phyloP scores from a whole-genome alignment of 768 basidiomycete species.

The Galerina sulciceps region DNA sequence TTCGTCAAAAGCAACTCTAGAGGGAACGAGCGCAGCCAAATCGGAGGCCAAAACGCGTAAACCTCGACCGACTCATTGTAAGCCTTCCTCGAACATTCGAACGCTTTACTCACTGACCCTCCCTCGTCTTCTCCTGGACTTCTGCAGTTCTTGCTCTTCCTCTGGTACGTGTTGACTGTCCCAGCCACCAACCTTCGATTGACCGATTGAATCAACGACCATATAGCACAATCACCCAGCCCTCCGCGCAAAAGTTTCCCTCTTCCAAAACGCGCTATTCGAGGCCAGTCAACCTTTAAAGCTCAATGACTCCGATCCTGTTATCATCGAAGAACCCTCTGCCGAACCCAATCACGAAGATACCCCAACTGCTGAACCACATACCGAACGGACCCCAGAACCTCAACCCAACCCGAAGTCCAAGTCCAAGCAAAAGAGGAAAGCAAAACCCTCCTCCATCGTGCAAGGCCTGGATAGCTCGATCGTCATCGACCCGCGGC shows the following conservation, averaged over 20 bases:
- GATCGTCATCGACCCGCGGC: conserved; percentile 58
- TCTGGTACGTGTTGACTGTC: conserved; percentile 24
- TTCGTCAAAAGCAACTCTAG: no score
- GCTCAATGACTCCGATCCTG: background rate
- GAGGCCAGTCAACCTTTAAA: background rate
- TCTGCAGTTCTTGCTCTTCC: conserved; percentile 35
- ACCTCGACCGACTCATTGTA: conserved; percentile 36
- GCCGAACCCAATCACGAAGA: background rate
- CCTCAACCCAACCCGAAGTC: background rate
- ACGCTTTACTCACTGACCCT: background rate
- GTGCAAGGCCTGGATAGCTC: conserved; percentile 61
- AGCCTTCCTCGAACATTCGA: background rate
- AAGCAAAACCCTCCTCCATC: conserved; percentile 15
- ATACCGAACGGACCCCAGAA: background rate
- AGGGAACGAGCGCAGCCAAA: no score
- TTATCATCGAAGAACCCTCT: background rate
- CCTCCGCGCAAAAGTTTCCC: conserved; percentile 38
- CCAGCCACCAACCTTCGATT: background rate
- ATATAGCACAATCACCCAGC: conserved; percentile 36
- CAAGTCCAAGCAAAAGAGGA: background rate
- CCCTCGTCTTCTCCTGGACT: background rate
- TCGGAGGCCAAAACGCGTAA: no score
- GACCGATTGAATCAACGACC: background rate
- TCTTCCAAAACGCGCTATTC: conserved; percentile 49
- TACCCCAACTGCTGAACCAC: background rate